Evolutionary conservation across 768 basidiomycete genomes (phyloP).

Genomic region (Podaxis sp.): DNA sequence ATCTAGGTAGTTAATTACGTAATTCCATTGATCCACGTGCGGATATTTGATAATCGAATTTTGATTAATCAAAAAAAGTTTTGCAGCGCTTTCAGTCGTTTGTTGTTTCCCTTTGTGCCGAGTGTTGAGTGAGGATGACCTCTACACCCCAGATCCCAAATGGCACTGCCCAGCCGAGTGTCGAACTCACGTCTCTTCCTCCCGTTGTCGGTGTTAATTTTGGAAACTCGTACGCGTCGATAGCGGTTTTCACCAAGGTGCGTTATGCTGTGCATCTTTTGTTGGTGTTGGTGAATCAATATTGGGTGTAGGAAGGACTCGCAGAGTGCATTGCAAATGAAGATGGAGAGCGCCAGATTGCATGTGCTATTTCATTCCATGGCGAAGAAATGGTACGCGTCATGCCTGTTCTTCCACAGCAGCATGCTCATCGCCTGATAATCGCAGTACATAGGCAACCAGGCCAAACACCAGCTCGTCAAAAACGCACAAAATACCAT

Average conservation of each 20-base stretch:
- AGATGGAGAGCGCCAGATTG: constrained; percentile 97
- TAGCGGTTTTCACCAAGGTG: constrained; percentile 94
- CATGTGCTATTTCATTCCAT: constrained; percentile 86
- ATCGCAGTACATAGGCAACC: constrained; percentile 89
- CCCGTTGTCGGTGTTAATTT: constrained; percentile 93
- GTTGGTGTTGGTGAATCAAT: constrained; percentile 1
- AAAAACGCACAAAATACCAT: constrained; percentile 96
- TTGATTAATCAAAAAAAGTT: neutral
- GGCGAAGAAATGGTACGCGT: constrained; percentile 87
- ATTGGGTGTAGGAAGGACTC: constrained; percentile 66
- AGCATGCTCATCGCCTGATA: constrained; percentile 14
- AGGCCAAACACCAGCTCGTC: constrained; percentile 90
- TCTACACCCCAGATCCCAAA: constrained; percentile 34
- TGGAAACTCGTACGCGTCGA: constrained; percentile 92
- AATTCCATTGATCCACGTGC: neutral
- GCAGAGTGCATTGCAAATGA: constrained; percentile 98
- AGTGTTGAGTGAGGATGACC: too few species aligned
- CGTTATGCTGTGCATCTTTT: constrained; percentile 18
- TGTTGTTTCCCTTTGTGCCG: too few species aligned
- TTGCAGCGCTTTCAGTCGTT: too few species aligned
- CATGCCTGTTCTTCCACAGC: neutral
- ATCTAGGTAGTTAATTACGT: neutral
- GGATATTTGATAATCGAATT: neutral
- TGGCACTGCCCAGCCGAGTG: constrained; percentile 46
- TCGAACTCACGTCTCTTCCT: constrained; percentile 37